Evolutionary conservation across 768 basidiomycete species (phyloP), one percentile per base, ranked within the genome.

Genomic region (Boletellus ananiceps): DNA sequence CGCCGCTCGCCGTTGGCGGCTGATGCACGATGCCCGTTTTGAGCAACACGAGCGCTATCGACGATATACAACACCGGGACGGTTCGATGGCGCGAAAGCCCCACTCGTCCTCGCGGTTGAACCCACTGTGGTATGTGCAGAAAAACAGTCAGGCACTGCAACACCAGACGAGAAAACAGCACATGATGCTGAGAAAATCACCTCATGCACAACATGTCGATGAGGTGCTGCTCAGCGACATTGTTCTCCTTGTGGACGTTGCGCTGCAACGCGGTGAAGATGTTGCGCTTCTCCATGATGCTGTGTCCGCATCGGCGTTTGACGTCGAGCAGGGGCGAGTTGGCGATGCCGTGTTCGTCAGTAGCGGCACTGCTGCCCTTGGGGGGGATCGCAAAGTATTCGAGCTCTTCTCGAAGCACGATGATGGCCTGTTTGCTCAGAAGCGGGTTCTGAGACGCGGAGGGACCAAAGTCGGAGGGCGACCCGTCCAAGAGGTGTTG

Each of bases 171-270:
- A 25, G 23, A 25, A 25, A 25, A 25, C 23, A 36, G 35, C 21
- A 50, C 52, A 48, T 34, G 40, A 13, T 37, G 15, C 21, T 37
- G 51, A 41, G 35, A 40, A 12, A 40, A 39, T 71, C 65, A 95
- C 95, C 93, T 96, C 92, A 97, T 96, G 73, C 95, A 98, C 54
- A 99, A 77, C 96, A 99, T 99, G 71, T 98, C 96, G 70, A 99
- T 99, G 60, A 99, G 74, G 73, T 99, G 96, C 71, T 98, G 95
- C 71, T 99, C 96, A 15, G 96, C 96, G 46, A 96, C 78, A 67
- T 99, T 98, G 66, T 97, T 97, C 74, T 97, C 95, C 75, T 95
- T 95, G 72, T 95, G 95, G 55, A 98, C 95, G 69, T 99, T 99
- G 60, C 96, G 79, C 75, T 99, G 95, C 48, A 99, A 75, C 35